These are phyloP conservation scores for Kluyveromyces aestuarii DNA, from an alignment of 805 yeast genomes.

Conservation along the genomic window DNA sequence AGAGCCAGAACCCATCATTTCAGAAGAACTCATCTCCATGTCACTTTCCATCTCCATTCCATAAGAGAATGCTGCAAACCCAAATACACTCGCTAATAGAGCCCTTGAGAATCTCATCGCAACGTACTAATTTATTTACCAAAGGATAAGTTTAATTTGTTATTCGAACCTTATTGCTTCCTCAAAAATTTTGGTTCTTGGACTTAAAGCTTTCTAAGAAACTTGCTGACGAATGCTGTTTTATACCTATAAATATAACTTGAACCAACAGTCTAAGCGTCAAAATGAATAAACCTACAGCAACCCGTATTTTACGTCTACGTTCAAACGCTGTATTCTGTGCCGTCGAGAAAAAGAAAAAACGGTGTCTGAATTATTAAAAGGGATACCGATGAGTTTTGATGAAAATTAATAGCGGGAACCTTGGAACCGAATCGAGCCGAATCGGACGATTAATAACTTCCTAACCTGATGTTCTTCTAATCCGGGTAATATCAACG, in stretches of 20 bases:
- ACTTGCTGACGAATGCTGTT: neutral
- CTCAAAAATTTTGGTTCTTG: neutral
- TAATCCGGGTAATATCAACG: neutral
- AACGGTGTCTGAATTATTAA: neutral
- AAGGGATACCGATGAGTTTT: neutral
- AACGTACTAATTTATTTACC: neutral
- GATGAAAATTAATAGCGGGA: neutral
- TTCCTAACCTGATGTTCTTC: neutral
- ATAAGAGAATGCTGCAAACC: conserved; percentile 6
- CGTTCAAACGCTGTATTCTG: neutral
- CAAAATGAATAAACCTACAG: neutral
- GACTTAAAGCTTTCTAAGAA: neutral
- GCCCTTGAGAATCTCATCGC: neutral
- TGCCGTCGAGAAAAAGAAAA: no score
- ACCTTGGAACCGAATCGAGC: neutral
- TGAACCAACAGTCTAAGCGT: neutral
- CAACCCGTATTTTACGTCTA: neutral
- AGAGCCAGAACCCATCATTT: conserved; percentile 11
- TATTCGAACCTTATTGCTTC: neutral
- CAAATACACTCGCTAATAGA: neutral
- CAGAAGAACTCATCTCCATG: conserved; percentile 20
- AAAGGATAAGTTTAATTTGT: neutral
- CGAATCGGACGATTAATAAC: neutral
- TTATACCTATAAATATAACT: neutral
- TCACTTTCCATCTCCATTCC: conserved; percentile 38